Base-by-base conservation (phyloP, 768 basidiomycete genomes). In the Gloeopeniophorella convolvens region DNA sequence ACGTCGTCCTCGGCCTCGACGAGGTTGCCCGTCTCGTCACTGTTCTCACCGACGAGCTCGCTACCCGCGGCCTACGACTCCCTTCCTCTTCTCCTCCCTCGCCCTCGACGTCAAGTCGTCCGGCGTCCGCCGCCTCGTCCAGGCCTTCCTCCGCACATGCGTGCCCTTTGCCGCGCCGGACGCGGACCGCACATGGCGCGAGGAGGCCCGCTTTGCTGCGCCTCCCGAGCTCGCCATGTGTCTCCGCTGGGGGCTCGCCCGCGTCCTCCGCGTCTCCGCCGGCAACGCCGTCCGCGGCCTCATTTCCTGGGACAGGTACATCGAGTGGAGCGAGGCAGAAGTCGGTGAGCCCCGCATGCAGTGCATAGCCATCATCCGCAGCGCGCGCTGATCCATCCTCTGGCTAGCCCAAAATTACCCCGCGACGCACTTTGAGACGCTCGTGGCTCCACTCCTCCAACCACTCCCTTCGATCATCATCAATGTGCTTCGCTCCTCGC, bases 161-260 rank as follows among this genome's bases (percentile, higher is more conserved):
- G 59, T 55, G 2, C 18, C 54, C 36, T 60, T 56, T 54, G 54
- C 59, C 26, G 50, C 59, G 16, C 33, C 50, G 15, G 70, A 70
- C 11, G 77, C 74, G 7, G 82, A 85, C 40, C 60, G 59, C 21
- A 72, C 73, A 44, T 89, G 84, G 82, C 73, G 78, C 35, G 84
- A 91, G 58, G 93, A 97, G 62, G 83, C 91, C 1, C 70, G 72
- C 28, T 89, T 95, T 61, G 88, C 91, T 0, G 83, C 81, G 4
- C 84, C 89, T 10, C 84, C 94, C 54, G 89, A 96, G 61, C 72
- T 98, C 12, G 92, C 85, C 4, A 93, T 94, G 84, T 80, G 85
- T 60, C 72, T 98, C 27, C 82, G 94, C 20, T 99, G 96, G 96
- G 90, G 84, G 27, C 76, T 98, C 5, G 86, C 83, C 3, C 72